Evolutionary conservation across 2,329 filamentous ascomycete genomes (phyloP), one percentile per base, ranked within the genome.

Genomic region (Colletotrichum neosansevieriae): DNA sequence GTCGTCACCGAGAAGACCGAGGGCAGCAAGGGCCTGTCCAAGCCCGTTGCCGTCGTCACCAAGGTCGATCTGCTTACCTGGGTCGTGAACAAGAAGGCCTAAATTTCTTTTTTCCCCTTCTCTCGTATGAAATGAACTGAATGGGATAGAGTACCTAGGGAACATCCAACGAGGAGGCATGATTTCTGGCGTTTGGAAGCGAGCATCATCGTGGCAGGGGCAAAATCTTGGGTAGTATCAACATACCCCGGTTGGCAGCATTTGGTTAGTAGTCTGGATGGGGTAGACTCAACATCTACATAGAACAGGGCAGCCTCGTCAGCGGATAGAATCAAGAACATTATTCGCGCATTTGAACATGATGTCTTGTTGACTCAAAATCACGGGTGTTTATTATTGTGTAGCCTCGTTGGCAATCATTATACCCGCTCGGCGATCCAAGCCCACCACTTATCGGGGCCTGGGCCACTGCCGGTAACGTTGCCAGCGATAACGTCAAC

Each of bases 31-130:
- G 87, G 85, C 21, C 79, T 88, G 63, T 86, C 87, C 51, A 97
- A 93, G 84, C 94, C 97, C 1, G 85, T 96, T 57, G 96, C 94
- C 7, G 89, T 99, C 9, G 94, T 97, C 7, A 98, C 96, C 36
- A 99, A 99, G 87, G 96, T 99, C 5, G 96, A 99, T 81, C 80
- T 99, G 74, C 81, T 99, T 75, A 94, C 91, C 47, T 99, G 93
- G 91, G 89, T 99, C 88, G 89, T 98, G 42, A 93, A 91, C 71
- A 86, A 86, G 79, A 80, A 79, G 76, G 40, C 75, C 6, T 70
- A 57, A 32, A 45, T 32, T 9, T 47, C 10, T 19, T 58, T 49
- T 5, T 15, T 58, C 49, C 4, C 12, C 5, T 34, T 63, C 32
- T 7, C 29, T 24, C 24, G 24, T 24, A 24, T 60, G 40, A 9